These are phyloP conservation scores for Rugosomyces carneus DNA, from an alignment of 1,284 basidiomycete genomes.

Conservation along the genomic window DNA sequence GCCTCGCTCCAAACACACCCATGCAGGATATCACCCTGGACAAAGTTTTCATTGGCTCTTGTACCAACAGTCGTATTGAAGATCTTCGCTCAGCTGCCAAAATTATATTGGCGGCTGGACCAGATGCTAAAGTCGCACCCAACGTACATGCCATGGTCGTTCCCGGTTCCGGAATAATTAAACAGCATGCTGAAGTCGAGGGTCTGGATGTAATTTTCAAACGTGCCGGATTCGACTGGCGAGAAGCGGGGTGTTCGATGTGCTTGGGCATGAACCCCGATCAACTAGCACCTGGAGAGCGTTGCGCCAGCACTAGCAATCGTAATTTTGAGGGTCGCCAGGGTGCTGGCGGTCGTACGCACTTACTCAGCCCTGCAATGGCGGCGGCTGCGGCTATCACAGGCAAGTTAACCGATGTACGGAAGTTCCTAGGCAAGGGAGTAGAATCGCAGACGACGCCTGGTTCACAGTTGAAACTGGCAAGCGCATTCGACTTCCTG, in stretches of 20 bases:
- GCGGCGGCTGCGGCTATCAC: constrained; percentile 91
- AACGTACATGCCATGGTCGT: constrained; percentile 91
- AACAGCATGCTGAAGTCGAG: constrained; percentile 92
- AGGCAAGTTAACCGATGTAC: constrained; percentile 85
- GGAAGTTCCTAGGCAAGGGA: constrained; percentile 64
- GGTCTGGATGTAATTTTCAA: constrained; percentile 89
- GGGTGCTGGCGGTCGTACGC: constrained; percentile 89
- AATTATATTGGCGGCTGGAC: constrained; percentile 73
- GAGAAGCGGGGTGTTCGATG: constrained; percentile 98
- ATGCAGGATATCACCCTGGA: constrained; percentile 86
- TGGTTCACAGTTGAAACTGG: constrained; percentile 58
- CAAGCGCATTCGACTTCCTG: constrained; percentile 64
- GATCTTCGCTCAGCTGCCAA: constrained; percentile 88
- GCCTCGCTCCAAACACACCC: constrained; percentile 72
- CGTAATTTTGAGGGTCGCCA: constrained; percentile 96
- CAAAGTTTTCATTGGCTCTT: constrained; percentile 96
- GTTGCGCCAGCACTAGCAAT: constrained; percentile 95
- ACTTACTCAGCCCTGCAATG: constrained; percentile 93
- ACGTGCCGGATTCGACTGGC: constrained; percentile 95
- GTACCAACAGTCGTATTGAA: constrained; percentile 96
- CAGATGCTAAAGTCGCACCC: constrained; percentile 73
- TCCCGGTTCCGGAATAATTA: constrained; percentile 91
- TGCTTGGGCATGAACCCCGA: constrained; percentile 98
- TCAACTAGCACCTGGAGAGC: constrained; percentile 84
- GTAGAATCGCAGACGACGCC: constrained; percentile 40